phyloP scores from a whole-genome alignment of 2,329 filamentous ascomycete species.

The Ophiostoma piceae region DNA sequence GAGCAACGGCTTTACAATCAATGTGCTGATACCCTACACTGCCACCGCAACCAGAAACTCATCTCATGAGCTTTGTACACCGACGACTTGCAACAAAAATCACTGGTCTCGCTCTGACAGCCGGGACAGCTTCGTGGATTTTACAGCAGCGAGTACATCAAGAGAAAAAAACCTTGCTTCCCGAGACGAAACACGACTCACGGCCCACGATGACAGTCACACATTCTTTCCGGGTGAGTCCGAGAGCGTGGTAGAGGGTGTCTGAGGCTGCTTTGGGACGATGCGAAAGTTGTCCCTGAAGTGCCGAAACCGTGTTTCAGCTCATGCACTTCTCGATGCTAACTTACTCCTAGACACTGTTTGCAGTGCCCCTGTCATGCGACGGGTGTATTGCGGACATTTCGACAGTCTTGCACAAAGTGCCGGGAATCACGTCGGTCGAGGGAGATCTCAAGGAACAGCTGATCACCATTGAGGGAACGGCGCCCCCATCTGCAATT shows the following conservation, averaged over 20 bases:
- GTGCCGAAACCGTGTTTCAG: background rate
- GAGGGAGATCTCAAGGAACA: constrained; percentile 78
- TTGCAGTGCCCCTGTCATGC: constrained; percentile 91
- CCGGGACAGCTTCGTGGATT: constrained; percentile 13
- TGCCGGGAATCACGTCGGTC: constrained; percentile 77
- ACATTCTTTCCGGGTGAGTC: constrained; percentile 43
- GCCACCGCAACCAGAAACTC: background rate
- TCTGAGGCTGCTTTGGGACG: background rate
- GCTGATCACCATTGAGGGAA: constrained; percentile 79
- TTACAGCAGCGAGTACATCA: background rate
- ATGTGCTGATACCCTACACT: background rate
- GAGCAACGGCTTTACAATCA: background rate
- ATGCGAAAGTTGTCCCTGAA: background rate
- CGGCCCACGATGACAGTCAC: constrained; percentile 40
- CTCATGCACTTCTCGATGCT: constrained; percentile 16
- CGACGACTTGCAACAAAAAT: constrained; percentile 11
- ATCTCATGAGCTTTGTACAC: background rate
- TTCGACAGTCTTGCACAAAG: constrained; percentile 67
- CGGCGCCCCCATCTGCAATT: constrained; percentile 81
- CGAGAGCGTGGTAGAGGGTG: constrained; percentile 14
- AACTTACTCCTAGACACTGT: constrained; percentile 62
- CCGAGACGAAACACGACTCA: constrained; percentile 5
- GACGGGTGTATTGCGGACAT: constrained; percentile 83
- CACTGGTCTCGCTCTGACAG: constrained; percentile 19
- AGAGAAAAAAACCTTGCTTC: constrained; percentile 4